Evolutionary conservation across 352 stramenopile genomes (phyloP), one percentile per base, ranked within the genome.

Genomic region (Pythium sukuiense): DNA sequence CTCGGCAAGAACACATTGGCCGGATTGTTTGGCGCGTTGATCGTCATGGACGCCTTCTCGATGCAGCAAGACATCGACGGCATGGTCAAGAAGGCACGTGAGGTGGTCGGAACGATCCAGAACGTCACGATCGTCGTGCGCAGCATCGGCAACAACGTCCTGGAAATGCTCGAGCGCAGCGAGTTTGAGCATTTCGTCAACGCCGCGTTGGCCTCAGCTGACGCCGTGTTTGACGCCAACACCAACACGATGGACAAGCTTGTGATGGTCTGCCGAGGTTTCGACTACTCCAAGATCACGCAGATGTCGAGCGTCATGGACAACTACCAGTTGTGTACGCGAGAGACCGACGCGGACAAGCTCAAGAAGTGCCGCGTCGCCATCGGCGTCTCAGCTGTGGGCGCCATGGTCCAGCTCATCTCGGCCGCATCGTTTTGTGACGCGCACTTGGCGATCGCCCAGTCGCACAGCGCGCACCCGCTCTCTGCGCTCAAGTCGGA

Each of bases 161-260:
- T 62, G 13, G 56, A 62, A 3, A 16, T 53, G 18, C 9, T 55
- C 11, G 56, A 62, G 41, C 39, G 27, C 5, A 26, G 13, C 4
- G 41, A 62, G 9, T 62, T 62, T 18, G 41, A 62, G 3, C 41
- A 54, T 11, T 62, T 62, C n/a, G 35, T 62, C 56, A 62, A 55
- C 56, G 26, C 26, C 3, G 56, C 29, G 2, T 5, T 29, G 3
- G 39, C 39, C 8, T 55, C 56, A 29, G 32, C 56, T 6, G 20
- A 55, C n/a, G 27, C 12, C 0, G 56, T 62, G 11, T 33, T 62
- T n/a, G 26, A 54, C 27, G 18, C 3, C 26, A 30, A 45, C 13
- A 33, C 26, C 12, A n/a, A 54, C 26, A 55, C 24, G 7, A 30
- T 18, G 1, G 56, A 62, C 26, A n/a, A 62, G 56, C 29, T 55